Evolutionary conservation across 331 rosid species (phyloP), one percentile per base, ranked within the genome.

Genomic region (Dryas integrifolia): DNA sequence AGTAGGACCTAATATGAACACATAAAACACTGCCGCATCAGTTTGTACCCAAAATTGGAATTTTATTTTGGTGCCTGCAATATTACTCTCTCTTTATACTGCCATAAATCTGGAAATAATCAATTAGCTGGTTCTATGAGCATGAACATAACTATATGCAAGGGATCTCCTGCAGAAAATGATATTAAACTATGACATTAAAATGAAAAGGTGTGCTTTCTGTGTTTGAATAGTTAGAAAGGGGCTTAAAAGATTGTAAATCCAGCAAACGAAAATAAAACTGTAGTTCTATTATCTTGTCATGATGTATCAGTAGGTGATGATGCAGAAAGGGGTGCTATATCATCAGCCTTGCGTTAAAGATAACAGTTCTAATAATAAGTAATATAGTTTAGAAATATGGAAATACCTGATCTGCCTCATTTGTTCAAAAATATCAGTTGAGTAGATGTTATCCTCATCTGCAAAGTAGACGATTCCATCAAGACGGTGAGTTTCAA

Each of bases 401-500:
- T 7, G 35, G 72, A 62, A 77, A 30, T 84, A 94, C 98, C 96
- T 88, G 79, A 89, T 91, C 83, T 88, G 89, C 83, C 98, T 85
- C 86, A 94, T 88, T 76, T 91, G 87, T 85, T 83, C 81, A 57
- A 94, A 89, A 75, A 94, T 83, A 35, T 89, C 88, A 5, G 70
- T 51, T 52, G 84, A 88, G 82, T 89, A 89, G 70, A 86, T 67
- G 69, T 91, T 84, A 58, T 80, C 73, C 67, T 85, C 92, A 73
- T 94, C 88, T 5, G 98, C 98, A 85, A 94, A 91, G 89, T 88
- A 84, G 66, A 89, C 67, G 68, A 91, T 85, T 81, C 98, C 98
- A 65, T 94, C 90, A 43, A 94, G 98, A 62, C 57, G 88, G 82
- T 94, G 97, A 72, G 86, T 85, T 85, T 89, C 98, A 41, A 94